Base-by-base conservation (phyloP, 345 rosid genomes). In the Sonneratia caseolaris region DNA sequence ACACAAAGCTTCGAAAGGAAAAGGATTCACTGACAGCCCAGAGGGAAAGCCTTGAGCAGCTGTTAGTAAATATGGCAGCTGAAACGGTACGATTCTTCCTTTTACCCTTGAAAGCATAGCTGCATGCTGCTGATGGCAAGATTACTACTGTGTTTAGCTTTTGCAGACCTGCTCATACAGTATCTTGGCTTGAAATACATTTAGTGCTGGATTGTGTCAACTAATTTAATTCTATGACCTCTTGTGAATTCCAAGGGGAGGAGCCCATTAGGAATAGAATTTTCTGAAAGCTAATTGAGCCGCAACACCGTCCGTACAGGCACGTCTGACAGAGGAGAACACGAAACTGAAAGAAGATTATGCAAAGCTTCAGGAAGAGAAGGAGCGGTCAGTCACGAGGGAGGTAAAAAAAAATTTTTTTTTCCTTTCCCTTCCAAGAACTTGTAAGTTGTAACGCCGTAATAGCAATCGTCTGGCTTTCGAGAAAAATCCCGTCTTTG, bases 1-100 rank as follows among this genome's bases (percentile, higher is more conserved):
- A 73, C 13, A n/a, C 18, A 27, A 42, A 48, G 71, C 76, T 73
- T 73, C 71, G 55, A 68, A 61, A 48, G 67, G 71, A 55, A 67
- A 53, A 70, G 22, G 53, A 53, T 37, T 37, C 66, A 24, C 16
- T 27, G 48, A n/a, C 27, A 38, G 70, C 18, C 1, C 71, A 27
- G 0, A 73, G 55, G 37, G 76, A 27, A 36, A 42, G 51, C 49
- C 76, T 73, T 38, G 76, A 73, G 10, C n/a, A 67, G 24, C 64
- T 67, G 38, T 47, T 55, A n/a, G 53, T 67, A 21, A 56, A 42
- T 24, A 73, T 55, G 76, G 71, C 71, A 4, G 47, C 71, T 11
- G 36, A 73, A 67, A 68, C 76, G 15, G 67, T 55, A 16, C 40
- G 65, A 73, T 66, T 36, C 51, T 48, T 68, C 32, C 37, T 73